These are phyloP conservation scores for Plantago coronopus DNA, from an alignment of 305 asterid species.

Conservation along the genomic window DNA sequence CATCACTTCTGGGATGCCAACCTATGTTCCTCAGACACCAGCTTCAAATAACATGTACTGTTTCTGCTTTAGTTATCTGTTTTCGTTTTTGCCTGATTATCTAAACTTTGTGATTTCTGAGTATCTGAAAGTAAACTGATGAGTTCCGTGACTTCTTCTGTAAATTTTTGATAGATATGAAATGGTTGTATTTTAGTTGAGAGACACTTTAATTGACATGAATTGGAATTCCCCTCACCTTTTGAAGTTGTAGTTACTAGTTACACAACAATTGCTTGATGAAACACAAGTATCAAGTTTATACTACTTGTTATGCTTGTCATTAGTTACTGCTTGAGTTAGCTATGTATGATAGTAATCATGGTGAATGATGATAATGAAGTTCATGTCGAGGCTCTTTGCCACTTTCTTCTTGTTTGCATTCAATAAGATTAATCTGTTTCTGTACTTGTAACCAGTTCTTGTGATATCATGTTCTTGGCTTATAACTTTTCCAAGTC, in stretches of 20 bases:
- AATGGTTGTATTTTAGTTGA: too few species aligned
- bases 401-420: constrained; percentile 1
- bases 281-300: background rate
- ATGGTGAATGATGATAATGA: constrained; percentile 1
- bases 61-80: background rate
- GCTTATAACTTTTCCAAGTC: background rate
- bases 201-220: constrained; percentile 1
- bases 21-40: constrained; percentile 62
- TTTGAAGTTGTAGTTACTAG: background rate
- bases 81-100: background rate
- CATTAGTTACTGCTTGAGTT: constrained; percentile 4
- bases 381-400: constrained; percentile 10
- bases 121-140: background rate
- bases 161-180: too few species aligned
- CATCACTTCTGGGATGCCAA: constrained; percentile 64
- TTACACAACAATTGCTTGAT: too few species aligned
- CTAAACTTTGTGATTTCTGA: background rate
- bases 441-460: background rate
- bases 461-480: background rate
- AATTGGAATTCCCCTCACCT: background rate
- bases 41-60: constrained; percentile 59
- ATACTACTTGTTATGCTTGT: constrained; percentile 18
- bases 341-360: background rate
- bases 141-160: too few species aligned
- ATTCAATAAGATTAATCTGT: constrained; percentile 10